Evolutionary conservation across 23 red algal genomes (phyloP).

Genomic region (Cyanidioschyzon merolae): DNA sequence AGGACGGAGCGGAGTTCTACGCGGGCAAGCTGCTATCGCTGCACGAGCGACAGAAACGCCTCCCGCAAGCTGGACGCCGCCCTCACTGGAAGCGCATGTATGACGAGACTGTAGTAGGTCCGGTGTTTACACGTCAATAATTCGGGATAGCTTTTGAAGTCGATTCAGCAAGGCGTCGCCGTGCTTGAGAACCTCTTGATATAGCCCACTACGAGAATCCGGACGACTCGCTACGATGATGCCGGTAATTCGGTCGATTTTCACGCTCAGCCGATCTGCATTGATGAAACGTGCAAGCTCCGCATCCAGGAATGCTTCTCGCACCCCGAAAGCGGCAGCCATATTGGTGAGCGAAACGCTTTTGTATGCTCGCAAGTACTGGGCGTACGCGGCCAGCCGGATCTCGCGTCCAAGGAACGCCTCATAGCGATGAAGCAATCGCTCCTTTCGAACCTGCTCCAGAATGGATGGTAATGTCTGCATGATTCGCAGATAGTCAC

Average conservation of each 20-base stretch:
- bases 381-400: constrained; percentile 73
- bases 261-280: constrained; percentile 65
- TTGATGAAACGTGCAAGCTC: constrained; percentile 88
- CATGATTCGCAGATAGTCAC: constrained; percentile 68
- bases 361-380: constrained; percentile 83
- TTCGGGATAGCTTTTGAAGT: constrained; percentile 87
- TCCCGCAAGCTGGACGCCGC: no score
- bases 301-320: constrained; percentile 52
- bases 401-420: constrained; percentile 69
- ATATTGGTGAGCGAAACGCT: constrained; percentile 76
- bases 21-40: no score
- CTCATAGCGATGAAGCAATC: constrained; percentile 46
- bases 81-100: no score
- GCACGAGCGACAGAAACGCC: no score
- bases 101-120: no score
- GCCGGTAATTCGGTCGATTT: constrained; percentile 86
- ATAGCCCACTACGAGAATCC: constrained; percentile 65
- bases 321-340: constrained; percentile 72
- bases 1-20: no score
- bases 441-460: constrained; percentile 40
- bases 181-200: constrained; percentile 74
- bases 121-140: constrained; percentile 71
- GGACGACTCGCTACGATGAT: constrained; percentile 72
- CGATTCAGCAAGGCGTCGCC: constrained; percentile 90
- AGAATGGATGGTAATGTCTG: constrained; percentile 55